phyloP scores from a whole-genome alignment of 2,329 filamentous ascomycete genomes.

The Cercospora sesami region DNA sequence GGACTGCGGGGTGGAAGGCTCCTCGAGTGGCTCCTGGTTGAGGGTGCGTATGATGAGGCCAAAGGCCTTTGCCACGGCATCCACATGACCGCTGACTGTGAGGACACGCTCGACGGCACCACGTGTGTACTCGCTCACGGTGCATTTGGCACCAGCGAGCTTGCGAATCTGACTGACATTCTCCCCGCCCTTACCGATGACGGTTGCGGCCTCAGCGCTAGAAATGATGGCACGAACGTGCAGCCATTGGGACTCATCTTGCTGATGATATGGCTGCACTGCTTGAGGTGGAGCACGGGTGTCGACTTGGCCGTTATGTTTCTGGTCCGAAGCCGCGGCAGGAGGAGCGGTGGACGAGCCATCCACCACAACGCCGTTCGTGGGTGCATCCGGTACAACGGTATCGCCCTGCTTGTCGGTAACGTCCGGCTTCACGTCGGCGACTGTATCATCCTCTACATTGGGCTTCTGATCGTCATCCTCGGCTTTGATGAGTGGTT shows the following conservation, averaged over 20 bases:
- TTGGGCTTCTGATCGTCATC: conserved; percentile 33
- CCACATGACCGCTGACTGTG: conserved; percentile 93
- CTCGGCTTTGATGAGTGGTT: conserved; percentile 31
- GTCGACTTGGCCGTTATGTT: conserved; percentile 52
- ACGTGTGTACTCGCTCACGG: conserved; percentile 96
- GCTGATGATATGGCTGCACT: conserved; percentile 51
- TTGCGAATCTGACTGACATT: conserved; percentile 97
- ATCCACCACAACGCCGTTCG: conserved; percentile 47
- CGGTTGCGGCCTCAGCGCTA: conserved; percentile 93
- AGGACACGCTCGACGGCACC: conserved; percentile 96
- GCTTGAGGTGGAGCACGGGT: conserved; percentile 48
- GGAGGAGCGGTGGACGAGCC: conserved; percentile 13
- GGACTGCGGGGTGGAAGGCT: conserved; percentile 85
- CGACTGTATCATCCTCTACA: conserved; percentile 18
- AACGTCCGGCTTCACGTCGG: conserved; percentile 44
- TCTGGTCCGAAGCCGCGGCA: conserved; percentile 23
- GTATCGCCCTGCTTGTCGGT: conserved; percentile 66
- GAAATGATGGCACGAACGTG: conserved; percentile 97
- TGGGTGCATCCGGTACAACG: conserved; percentile 63
- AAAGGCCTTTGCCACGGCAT: conserved; percentile 97
- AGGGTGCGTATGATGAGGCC: conserved; percentile 96
- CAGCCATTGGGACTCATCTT: conserved; percentile 95
- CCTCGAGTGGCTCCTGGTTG: conserved; percentile 90
- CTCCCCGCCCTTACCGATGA: conserved; percentile 97
- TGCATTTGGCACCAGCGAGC: conserved; percentile 95